phyloP scores from a whole-genome alignment of 257 asterid genomes.

The Nicotiana knightiana region DNA sequence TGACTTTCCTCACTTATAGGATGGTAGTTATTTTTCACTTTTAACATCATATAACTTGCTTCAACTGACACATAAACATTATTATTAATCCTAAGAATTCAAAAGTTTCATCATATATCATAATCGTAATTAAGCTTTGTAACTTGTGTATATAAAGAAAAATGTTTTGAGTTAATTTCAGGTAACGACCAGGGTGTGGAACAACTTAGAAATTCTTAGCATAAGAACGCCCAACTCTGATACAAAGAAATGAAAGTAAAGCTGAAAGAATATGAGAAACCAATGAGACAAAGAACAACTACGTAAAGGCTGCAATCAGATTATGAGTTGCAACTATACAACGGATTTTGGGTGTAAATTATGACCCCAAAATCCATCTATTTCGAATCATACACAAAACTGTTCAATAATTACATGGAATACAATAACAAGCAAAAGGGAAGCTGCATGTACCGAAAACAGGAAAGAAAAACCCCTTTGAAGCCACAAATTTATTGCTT shows the following conservation, averaged over 20 bases:
- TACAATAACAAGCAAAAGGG: conserved; percentile 2
- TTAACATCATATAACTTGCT: too few species aligned
- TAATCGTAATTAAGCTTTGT: not conserved
- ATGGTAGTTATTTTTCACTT: too few species aligned
- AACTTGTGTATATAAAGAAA: not conserved
- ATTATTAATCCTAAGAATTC: too few species aligned
- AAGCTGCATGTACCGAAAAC: not conserved
- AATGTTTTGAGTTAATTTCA: not conserved
- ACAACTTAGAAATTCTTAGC: not conserved
- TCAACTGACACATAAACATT: too few species aligned
- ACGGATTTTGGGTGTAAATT: not conserved
- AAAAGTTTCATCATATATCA: too few species aligned
- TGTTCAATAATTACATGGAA: conserved; percentile 16
- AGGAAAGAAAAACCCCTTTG: not conserved
- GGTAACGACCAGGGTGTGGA: not conserved
- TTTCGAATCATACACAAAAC: conserved; percentile 11
- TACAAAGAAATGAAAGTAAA: not conserved
- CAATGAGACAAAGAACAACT: not conserved
- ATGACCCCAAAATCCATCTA: conserved; percentile 10
- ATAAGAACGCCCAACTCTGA: not conserved
- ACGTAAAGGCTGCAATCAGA: not conserved
- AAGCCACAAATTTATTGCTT: conserved; percentile 6
- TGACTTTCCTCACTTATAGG: too few species aligned
- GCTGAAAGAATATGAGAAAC: not conserved
- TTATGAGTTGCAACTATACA: conserved; percentile 11